phyloP scores from a whole-genome alignment of 768 basidiomycete species.

The Lentinus brumalis region DNA sequence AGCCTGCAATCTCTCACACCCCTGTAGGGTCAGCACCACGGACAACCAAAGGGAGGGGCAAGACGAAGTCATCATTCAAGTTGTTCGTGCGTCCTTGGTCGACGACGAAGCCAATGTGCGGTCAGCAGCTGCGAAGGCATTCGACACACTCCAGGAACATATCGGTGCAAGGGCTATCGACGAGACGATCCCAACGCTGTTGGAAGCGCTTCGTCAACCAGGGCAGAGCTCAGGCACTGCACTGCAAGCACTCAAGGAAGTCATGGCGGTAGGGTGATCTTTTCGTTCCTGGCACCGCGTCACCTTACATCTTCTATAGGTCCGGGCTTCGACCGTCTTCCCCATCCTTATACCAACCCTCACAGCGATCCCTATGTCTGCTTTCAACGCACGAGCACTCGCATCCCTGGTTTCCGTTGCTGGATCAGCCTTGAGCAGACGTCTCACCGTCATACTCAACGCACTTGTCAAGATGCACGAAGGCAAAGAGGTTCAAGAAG shows the following conservation, averaged over 20 bases:
- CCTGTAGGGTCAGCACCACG: conserved; percentile 73
- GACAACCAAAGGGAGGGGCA: conserved; percentile 85
- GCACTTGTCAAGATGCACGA: conserved; percentile 82
- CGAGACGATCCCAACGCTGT: conserved; percentile 90
- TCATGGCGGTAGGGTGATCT: conserved; percentile 74
- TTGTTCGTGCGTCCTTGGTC: conserved; percentile 83
- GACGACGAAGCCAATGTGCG: conserved; percentile 87
- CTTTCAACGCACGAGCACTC: conserved; percentile 92
- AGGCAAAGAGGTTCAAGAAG: conserved; percentile 48
- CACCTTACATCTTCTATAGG: conserved; percentile 45
- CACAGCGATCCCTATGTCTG: conserved; percentile 86
- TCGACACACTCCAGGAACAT: conserved; percentile 92
- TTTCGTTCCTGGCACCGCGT: neutral
- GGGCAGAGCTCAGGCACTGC: conserved; percentile 96
- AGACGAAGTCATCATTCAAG: conserved; percentile 84
- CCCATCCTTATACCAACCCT: conserved; percentile 94
- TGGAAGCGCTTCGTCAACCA: conserved; percentile 92
- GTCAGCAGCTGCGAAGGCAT: conserved; percentile 82
- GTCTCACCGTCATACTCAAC: conserved; percentile 75
- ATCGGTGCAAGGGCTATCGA: conserved; percentile 92
- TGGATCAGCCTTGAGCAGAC: conserved; percentile 83
- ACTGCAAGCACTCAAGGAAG: conserved; percentile 88
- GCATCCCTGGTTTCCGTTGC: conserved; percentile 93
- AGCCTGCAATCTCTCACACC: conserved; percentile 5
- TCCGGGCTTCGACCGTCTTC: conserved; percentile 94